Evolutionary conservation across 352 stramenopile species (phyloP).

Genomic region (Phytophthora pluvialis): DNA sequence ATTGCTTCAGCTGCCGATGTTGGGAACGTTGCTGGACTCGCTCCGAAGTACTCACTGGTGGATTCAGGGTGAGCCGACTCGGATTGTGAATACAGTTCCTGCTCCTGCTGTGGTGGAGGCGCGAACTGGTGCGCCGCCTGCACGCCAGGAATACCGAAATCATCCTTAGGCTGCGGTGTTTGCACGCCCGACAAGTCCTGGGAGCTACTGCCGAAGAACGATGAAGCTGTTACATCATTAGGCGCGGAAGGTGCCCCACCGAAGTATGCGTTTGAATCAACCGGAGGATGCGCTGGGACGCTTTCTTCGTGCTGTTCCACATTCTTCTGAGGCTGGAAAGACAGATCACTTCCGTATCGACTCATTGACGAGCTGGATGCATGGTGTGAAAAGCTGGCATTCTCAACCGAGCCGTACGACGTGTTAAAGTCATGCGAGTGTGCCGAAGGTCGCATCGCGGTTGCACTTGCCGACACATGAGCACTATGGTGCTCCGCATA

Average conservation of each 20-base stretch:
- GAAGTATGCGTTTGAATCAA: slow-evolving; percentile 40
- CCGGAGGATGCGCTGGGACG: slow-evolving; percentile 1
- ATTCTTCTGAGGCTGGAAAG: slow-evolving; percentile 16
- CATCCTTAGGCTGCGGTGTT: slow-evolving; percentile 9
- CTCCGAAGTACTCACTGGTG: slow-evolving; percentile 13
- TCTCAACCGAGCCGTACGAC: slow-evolving; percentile 29
- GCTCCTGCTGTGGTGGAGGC: slow-evolving; percentile 9
- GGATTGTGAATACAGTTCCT: slow-evolving; percentile 5
- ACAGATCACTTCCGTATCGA: slow-evolving; percentile 20
- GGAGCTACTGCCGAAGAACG: slow-evolving; percentile 38
- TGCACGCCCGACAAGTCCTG: slow-evolving; percentile 28
- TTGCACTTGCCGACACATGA: slow-evolving; percentile 9
- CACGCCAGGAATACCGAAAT: slow-evolving; percentile 4
- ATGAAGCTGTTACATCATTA: slow-evolving; percentile 29
- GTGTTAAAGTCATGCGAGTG: slow-evolving; percentile 28
- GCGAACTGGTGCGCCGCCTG: slow-evolving; percentile 8
- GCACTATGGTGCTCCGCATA: slow-evolving; percentile 35
- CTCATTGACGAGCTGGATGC: slow-evolving; percentile 36
- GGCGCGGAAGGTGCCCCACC: slow-evolving; percentile 10
- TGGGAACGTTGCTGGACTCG: not conserved
- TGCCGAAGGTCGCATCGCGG: slow-evolving; percentile 13
- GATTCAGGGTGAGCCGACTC: slow-evolving; percentile 13
- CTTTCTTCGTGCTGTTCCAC: slow-evolving; percentile 10
- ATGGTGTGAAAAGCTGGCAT: slow-evolving; percentile 26
- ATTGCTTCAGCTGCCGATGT: not conserved